Base-by-base conservation (phyloP, 768 basidiomycete species). In the Harrya chromipes region DNA sequence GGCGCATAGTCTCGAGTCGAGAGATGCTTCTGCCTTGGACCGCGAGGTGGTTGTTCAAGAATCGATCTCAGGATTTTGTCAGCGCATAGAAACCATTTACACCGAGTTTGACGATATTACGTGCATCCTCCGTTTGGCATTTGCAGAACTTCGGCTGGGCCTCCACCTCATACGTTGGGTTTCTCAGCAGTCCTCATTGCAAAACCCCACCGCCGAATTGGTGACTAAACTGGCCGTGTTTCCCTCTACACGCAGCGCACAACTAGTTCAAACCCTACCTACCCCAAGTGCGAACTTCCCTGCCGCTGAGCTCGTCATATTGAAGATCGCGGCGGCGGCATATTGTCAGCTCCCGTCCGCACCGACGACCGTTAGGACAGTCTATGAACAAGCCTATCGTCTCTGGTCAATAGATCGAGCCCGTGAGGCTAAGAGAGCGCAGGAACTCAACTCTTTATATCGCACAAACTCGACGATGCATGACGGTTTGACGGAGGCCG, bases 361-460 rank as follows among this genome's bases (percentile, higher is more conserved):
- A 33, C 43, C 52, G 19, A 38, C 20, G 24, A 47, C 38, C 13
- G 33, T 93, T 26, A 75, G 78, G 45, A 67, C 59, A 6, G 66
- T 75, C 11, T 93, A 89, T 58, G 84, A 87, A 45, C 85, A 86
- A 60, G 74, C 82, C 3, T 75, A 83, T 39, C 76, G 82, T n/a
- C 76, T 95, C 19, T 97, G 95, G 95, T 74, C 82, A 37, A 82
- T 85, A 37, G 89, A 97, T 56, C 81, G 82, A 21, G 81, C 83
- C 26, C 84, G 80, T 56, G 82, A 84, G 51, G 77, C 80, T 33
- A 78, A 87, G 53, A 74, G 69, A n/a, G 79, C 80, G 27, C 76
- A 78, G 21, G 81, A 81, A 12, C 79, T 84, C 0, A 80, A 78
- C 23, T 86, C 88, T 19, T 69, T 98, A 3, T 99, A 98, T 72